Evolutionary conservation across 2,329 filamentous ascomycete species (phyloP), one percentile per base, ranked within the genome.

Genomic region (Trichoderma hamatum): DNA sequence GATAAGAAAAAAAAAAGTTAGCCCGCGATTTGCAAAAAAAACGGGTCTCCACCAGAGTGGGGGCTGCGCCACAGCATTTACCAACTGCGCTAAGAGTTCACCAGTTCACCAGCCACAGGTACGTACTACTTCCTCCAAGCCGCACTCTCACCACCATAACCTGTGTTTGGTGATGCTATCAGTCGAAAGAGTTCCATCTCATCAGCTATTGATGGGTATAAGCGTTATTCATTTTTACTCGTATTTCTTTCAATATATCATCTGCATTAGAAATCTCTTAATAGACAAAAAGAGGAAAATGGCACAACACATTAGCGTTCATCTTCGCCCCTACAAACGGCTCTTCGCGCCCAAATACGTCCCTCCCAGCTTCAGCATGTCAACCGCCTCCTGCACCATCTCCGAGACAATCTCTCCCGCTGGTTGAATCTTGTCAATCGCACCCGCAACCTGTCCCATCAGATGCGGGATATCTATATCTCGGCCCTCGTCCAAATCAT

Each of bases 401-500:
- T 96, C 93, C 70, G 89, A 86, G n/a, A 98, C 89, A 82, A 98
- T 97, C 72, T 90, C 86, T 58, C 83, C 86, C 0, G 95, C 95
- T 0, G 94, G 93, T 83, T 96, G 89, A 70, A 97, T 88, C 73
- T 90, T 88, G 39, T 82, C 80, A 69, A 97, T 92, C 1, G 90
- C 86, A 1, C 92, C 94, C 0, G 93, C 92, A 10, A 97, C 94
- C 82, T 97, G 93, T 1, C 95, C 95, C 95, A 97, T 97, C 76
- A 97, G 78, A 80, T 95, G 94, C 14, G 95, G 95, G 68, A 92
- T 83, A 76, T 97, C 95, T 14, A 97, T 83, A 51, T 97, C 93
- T 67, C 89, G 90, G 1, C 91, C 92, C 67, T 93, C 85, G 61
- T 97, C 92, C 75, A 97, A 83, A 77, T 98, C 95, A 76, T 92